phyloP scores from a whole-genome alignment of 441 rosid species.

The Euphorbia celastroides region DNA sequence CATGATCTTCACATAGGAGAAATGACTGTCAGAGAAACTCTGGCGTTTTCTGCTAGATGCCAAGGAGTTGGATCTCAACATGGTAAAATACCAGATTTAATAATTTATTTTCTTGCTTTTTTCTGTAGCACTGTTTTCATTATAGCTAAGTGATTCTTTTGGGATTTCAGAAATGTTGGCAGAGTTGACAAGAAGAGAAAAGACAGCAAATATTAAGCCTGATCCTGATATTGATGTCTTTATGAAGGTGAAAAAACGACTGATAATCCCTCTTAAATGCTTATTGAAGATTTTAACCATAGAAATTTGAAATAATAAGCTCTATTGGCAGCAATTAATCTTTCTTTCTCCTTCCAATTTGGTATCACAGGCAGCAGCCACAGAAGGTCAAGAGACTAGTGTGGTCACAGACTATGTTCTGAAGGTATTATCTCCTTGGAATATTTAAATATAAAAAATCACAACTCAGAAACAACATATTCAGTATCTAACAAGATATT shows the following conservation, averaged over 20 bases:
- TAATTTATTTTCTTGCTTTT: neutral
- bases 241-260: constrained; percentile 22
- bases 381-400: constrained; percentile 50
- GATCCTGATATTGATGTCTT: constrained; percentile 23
- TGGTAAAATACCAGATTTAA: neutral
- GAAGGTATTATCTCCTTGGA: constrained; percentile 22
- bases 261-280: too few relatives aligned
- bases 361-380: constrained; percentile 30
- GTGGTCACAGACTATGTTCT: constrained; percentile 58
- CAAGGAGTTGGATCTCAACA: constrained; percentile 21
- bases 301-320: too few relatives aligned
- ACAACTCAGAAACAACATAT: too few relatives aligned
- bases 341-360: too few relatives aligned
- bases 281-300: too few relatives aligned
- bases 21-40: constrained; percentile 27
- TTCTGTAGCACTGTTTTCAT: neutral
- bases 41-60: constrained; percentile 21
- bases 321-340: too few relatives aligned
- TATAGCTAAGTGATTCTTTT: neutral
- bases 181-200: constrained; percentile 20
- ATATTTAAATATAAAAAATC: neutral
- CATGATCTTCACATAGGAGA: constrained; percentile 21
- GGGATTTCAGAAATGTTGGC: constrained; percentile 16
- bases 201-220: constrained; percentile 19
- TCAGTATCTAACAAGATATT: neutral